Base-by-base conservation (phyloP, 441 rosid species). In the Erysimum pusillum region DNA sequence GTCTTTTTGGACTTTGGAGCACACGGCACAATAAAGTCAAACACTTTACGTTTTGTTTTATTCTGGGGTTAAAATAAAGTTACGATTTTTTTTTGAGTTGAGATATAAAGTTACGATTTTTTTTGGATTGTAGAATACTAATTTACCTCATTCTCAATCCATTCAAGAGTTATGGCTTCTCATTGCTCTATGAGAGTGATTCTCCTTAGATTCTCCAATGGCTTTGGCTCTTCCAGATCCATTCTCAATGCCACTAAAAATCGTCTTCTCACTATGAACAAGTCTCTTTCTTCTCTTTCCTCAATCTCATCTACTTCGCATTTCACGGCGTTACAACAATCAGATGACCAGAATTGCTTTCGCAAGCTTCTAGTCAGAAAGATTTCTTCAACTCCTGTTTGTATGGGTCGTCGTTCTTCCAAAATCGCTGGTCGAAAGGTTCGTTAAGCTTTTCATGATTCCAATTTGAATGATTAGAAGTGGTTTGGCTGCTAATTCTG, bases 381-480 rank as follows among this genome's bases (percentile, higher is more conserved):
- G 84, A 81, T 94, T 74, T 84, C 88, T 15, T 86, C 69, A 54
- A 76, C 95, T 78, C 91, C 91, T 75, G 79, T 90, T 18, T 85
- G 89, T 81, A 91, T 91, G 99, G 96, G 99, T 76, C 77, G 98
- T 76, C 93, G 94, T 70, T 94, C 99, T 63, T 80, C 84, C 82
- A 94, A 92, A 73, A 92, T 94, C 57, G 97, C 99, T 20, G 94
- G 96, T 34, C 85, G 98, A 71, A 94, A 94, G 97, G 97, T 94
- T 63, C 41, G 67, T 65, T 59, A 35, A 15, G 44, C 53, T 9
- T 49, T 49, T 15, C 1, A 35, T 15, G 44, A n/a, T 73, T 18
- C n/a, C 14, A 44, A 25, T 67, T 52, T 39, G 2, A 13, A 38
- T 38, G 45, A 22, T 18, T 53, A 18, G n/a, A 22, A 17, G 18